A percentile compares a stretch with the other conserved stretches of the same genome.
Conservation (phyloP, 495 filamentous ascomycete genomes). For the Podospora pseudocomata region DNA sequence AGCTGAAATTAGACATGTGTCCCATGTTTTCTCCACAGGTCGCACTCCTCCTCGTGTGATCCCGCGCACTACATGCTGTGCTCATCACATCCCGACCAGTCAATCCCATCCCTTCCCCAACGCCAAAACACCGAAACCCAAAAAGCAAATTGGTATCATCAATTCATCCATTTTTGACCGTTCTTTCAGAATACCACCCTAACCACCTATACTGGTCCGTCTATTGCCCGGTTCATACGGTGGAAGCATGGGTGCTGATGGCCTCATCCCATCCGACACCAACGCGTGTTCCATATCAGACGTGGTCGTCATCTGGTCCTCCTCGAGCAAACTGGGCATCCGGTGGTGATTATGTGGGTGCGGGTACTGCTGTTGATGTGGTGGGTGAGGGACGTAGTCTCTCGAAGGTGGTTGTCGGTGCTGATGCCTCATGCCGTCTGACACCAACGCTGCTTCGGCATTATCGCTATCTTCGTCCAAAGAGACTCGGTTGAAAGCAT, state of each 20-base stretch:
- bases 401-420: not conserved
- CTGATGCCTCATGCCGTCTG: conserved; percentile 28
- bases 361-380: not conserved
- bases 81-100: conserved; percentile 23
- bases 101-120: conserved; percentile 35
- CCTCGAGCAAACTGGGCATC: conserved; percentile 28
- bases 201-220: conserved; percentile 33
- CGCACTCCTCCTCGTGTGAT: not conserved
- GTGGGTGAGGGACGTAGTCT: not conserved
- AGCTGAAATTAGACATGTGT: not conserved
- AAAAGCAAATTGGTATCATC: not conserved
- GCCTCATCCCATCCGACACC: conserved; percentile 37
- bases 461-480: conserved; percentile 23
- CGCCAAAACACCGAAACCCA: not conserved
- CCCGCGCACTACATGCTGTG: not conserved
- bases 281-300: conserved; percentile 28
- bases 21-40: not conserved
- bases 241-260: conserved; percentile 19
- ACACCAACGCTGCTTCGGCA: conserved; percentile 25
- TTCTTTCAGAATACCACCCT: conserved; percentile 12
- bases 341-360: conserved; percentile 1
- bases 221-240: conserved; percentile 22
- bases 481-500: conserved; percentile 16
- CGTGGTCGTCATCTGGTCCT: conserved; percentile 19
- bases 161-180: not conserved